Evolutionary conservation across 2,329 filamentous ascomycete species (phyloP).

Genomic region (Dryadomyces quercus-mongolicae): DNA sequence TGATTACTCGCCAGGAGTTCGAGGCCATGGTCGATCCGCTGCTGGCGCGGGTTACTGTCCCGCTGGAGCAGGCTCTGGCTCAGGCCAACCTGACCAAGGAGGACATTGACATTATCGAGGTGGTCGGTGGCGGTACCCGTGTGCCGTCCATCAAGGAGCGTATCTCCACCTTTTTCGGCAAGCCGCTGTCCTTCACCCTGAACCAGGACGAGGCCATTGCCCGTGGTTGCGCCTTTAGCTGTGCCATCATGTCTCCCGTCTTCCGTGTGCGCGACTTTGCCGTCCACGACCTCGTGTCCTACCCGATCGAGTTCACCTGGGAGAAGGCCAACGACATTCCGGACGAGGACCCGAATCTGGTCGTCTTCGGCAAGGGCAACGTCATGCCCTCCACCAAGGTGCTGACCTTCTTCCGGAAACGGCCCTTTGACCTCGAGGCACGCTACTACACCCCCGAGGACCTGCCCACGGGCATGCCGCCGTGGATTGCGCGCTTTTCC

Average conservation of each 20-base stretch:
- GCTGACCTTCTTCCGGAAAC: slow-evolving; percentile 97
- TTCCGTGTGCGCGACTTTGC: slow-evolving; percentile 98
- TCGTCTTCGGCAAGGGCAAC: slow-evolving; percentile 95
- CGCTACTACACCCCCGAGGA: slow-evolving; percentile 78
- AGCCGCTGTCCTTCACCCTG: slow-evolving; percentile 84
- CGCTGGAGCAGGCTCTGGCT: slow-evolving; percentile 84
- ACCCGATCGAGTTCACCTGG: slow-evolving; percentile 98
- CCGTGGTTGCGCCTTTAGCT: slow-evolving; percentile 92
- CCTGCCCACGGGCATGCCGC: slow-evolving; percentile 79
- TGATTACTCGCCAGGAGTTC: slow-evolving; percentile 89
- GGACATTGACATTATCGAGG: slow-evolving; percentile 86
- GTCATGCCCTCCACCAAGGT: slow-evolving; percentile 98
- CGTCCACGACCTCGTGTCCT: slow-evolving; percentile 93
- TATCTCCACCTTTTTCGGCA: slow-evolving; percentile 85
- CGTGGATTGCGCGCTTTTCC: slow-evolving; percentile 95
- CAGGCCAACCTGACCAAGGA: slow-evolving; percentile 84
- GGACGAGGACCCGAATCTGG: slow-evolving; percentile 93
- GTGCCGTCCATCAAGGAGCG: slow-evolving; percentile 84
- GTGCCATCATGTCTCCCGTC: slow-evolving; percentile 90
- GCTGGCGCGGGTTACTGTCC: slow-evolving; percentile 54
- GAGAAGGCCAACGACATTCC: slow-evolving; percentile 98
- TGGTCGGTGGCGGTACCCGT: slow-evolving; percentile 89
- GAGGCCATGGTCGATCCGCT: slow-evolving; percentile 83
- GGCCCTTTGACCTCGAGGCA: slow-evolving; percentile 92
- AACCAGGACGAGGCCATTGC: slow-evolving; percentile 98